Evolutionary conservation across 2,329 filamentous ascomycete genomes (phyloP), one percentile per base, ranked within the genome.

Genomic region (Penicillium occitanis): DNA sequence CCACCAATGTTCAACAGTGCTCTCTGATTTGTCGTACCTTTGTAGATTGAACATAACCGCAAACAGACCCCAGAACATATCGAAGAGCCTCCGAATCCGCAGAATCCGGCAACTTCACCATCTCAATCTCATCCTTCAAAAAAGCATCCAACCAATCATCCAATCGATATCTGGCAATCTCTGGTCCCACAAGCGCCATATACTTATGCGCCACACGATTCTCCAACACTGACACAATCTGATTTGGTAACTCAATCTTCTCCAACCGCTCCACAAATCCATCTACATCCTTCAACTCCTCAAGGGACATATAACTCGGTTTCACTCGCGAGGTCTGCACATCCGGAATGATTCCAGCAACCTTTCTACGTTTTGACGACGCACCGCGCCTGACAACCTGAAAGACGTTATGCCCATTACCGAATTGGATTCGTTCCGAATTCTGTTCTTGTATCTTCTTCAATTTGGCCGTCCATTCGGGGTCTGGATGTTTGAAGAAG

Each of bases 181-280:
- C 84, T 1, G 88, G 85, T 60, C 86, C 84, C 35, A 91, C 79
- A n/a, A 91, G 79, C 40, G 92, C 79, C 28, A 94, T 82, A 63
- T 82, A 86, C 73, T 94, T 95, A 74, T 94, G 91, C 1, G 94
- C 84, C 35, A 96, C 81, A 2, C 90, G 90, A 72, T 96, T 91
- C 1, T 86, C 86, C 14, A 96, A 80, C 3, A 91, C 87, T 5
- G 92, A 91, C 48, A 93, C 87, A 1, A 96, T 82, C 76, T 96
- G 92, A 69, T 91, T 93, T 0, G 92, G 92, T 48, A 93, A 80
- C 75, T 95, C 91, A 30, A 96, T 88, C 70, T 85, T 90, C 70
- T 96, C 91, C 8, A 96, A 77, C 65, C 86, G 90, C 53, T 86
- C 85, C 5, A 92, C 88, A 67, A 96, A 89, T 60, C 87, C 83